Base-by-base conservation (phyloP, 2,329 filamentous ascomycete species). In the Ilyonectria destructans region DNA sequence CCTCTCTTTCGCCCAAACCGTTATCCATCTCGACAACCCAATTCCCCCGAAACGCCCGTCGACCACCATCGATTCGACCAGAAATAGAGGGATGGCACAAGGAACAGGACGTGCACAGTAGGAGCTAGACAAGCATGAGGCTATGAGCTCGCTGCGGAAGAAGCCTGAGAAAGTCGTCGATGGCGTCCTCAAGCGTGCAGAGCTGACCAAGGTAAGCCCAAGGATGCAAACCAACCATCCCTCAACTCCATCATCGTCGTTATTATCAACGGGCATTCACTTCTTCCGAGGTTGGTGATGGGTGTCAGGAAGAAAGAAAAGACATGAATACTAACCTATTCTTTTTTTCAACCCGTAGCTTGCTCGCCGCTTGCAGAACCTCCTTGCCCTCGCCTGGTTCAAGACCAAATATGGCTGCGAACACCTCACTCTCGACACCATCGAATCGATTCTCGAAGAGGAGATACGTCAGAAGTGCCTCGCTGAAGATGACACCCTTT, bases 381-480 rank as follows among this genome's bases (percentile, higher is more conserved):
- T 96, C 71, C 90, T 99, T 68, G 96, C 96, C 67, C 90, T 98
- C 71, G 96, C 96, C 80, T 96, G 97, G 82, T 96, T 98, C 88
- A 98, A 98, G 85, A 95, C 96, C 74, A 95, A 97, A 83, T 93
- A 97, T 84, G 95, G 95, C 80, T 97, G 95, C 91, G 93, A 98
- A 82, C 93, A 96, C 81, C 88, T 97, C 80, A 93, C 92, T 70
- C 89, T 97, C 77, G 93, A 95, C 80, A 91, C 87, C 69, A 94
- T 97, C 83, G 94, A 97, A 82, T 94, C 94, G 58, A 93, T 92
- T 80, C 85, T 96, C 71, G 92, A 96, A 79, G 21, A 23, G 21
- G 89, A 95, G 79, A 87, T 95, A 79, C 90, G 92, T 83, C 88
- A 91, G 74, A 93, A 92, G 82, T 89, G 92, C 75, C 86, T 91